Evolutionary conservation across 164 flowering plant species (phyloP).

Genomic region (Tetracentron sinense): DNA sequence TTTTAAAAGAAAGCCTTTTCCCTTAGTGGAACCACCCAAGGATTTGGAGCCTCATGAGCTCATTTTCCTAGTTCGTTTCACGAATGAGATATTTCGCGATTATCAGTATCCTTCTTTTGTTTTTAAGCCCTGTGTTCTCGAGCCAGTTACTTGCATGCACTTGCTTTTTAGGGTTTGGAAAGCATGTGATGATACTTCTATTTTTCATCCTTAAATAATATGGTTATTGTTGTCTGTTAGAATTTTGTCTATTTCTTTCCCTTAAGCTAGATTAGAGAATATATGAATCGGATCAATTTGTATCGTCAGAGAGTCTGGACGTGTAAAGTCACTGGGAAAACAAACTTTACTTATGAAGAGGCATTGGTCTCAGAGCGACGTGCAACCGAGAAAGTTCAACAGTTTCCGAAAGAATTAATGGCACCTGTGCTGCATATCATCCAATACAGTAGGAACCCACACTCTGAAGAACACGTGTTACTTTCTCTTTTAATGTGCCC

Average conservation of each 20-base stretch:
- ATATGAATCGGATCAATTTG: conserved; percentile 66
- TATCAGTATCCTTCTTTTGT: conserved; percentile 67
- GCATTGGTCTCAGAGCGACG: conserved; percentile 82
- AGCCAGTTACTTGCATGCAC: too few species aligned
- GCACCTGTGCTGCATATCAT: conserved; percentile 58
- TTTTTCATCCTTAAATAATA: background rate
- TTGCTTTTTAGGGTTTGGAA: too few species aligned
- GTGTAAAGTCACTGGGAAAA: conserved; percentile 81
- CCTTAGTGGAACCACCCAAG: conserved; percentile 51
- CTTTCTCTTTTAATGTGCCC: background rate
- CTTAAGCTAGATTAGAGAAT: conserved; percentile 57
- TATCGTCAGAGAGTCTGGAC: conserved; percentile 86
- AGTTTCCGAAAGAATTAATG: conserved; percentile 65
- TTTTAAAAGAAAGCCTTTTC: conserved; percentile 62
- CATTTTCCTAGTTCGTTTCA: conserved; percentile 86
- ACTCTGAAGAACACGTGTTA: background rate
- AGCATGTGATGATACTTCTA: background rate
- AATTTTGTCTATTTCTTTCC: conserved; percentile 16
- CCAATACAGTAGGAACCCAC: conserved; percentile 69
- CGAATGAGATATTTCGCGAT: conserved; percentile 82
- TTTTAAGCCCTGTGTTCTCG: too few species aligned
- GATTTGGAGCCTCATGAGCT: conserved; percentile 71
- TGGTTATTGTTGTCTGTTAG: background rate
- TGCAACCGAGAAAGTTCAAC: conserved; percentile 68
- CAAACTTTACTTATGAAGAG: conserved; percentile 88